Conservation (phyloP, 768 basidiomycete genomes). For the Tricholoma matsutake region DNA sequence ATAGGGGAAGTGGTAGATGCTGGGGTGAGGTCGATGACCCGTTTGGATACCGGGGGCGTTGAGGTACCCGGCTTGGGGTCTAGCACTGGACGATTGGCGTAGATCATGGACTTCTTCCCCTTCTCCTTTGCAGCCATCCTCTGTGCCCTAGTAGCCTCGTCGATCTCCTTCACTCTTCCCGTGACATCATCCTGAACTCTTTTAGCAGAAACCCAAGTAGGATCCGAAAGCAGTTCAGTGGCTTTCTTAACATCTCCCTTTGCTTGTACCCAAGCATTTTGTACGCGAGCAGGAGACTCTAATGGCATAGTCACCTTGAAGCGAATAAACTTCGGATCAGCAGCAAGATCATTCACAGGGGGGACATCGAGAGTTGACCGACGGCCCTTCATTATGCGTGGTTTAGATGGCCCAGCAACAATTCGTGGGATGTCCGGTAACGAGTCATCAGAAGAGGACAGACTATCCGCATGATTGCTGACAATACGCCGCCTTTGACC, state of each 20-base stretch:
- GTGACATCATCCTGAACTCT: conserved; percentile 33
- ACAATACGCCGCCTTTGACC: conserved; percentile 46
- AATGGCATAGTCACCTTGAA: conserved; percentile 65
- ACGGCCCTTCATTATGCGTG: conserved; percentile 55
- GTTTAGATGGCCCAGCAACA: conserved; percentile 41
- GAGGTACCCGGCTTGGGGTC: conserved; percentile 40
- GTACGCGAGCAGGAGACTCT: conserved; percentile 41
- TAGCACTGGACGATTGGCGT: conserved; percentile 59
- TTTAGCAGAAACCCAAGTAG: conserved; percentile 45
- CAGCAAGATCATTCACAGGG: conserved; percentile 25
- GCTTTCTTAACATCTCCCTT: conserved; percentile 61
- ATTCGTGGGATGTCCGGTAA: conserved; percentile 45
- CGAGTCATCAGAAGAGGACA: conserved; percentile 68
- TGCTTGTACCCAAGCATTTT: conserved; percentile 67
- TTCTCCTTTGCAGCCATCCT: conserved; percentile 67
- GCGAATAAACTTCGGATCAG: conserved; percentile 45
- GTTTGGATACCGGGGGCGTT: conserved; percentile 38
- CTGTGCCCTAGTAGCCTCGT: conserved; percentile 68
- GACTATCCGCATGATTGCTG: conserved; percentile 34
- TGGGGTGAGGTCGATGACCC: conserved; percentile 34
- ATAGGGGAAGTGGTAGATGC: conserved; percentile 29
- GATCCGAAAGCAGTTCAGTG: conserved; percentile 54
- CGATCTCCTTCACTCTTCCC: conserved; percentile 69
- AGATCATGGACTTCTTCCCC: conserved; percentile 81
- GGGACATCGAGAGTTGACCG: conserved; percentile 31